A percentile compares a stretch with the other conserved stretches of the same genome.
Conservation (phyloP, 2,329 filamentous ascomycete genomes). For the Fusarium sacchari region DNA sequence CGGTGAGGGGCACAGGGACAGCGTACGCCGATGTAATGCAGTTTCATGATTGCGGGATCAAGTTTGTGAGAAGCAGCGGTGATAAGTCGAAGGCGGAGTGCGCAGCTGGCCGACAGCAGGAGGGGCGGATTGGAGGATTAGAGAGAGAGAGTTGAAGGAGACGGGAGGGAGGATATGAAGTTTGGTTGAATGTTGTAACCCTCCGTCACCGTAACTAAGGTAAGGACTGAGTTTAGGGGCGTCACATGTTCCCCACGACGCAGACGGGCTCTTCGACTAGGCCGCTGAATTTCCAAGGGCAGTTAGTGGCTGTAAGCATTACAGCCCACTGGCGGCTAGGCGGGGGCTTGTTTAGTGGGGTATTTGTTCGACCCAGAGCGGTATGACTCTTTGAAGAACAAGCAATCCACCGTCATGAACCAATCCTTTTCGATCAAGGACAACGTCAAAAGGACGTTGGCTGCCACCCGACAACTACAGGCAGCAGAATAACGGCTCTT, state of each 20-base stretch:
- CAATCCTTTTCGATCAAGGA: conserved; percentile 29
- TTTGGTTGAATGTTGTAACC: conserved; percentile 23
- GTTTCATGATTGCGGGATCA: conserved; percentile 72
- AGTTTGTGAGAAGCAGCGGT: background rate
- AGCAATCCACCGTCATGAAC: conserved; percentile 22
- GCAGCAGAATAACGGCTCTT: conserved; percentile 21
- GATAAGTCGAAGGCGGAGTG: background rate
- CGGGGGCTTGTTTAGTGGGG: conserved; percentile 33
- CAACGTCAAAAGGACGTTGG: conserved; percentile 22
- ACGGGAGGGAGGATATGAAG: conserved; percentile 4
- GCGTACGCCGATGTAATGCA: conserved; percentile 87
- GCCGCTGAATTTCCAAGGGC: conserved; percentile 28
- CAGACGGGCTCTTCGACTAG: conserved; percentile 28
- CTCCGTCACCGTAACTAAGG: conserved; percentile 34
- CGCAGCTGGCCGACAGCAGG: background rate
- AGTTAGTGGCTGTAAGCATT: conserved; percentile 24
- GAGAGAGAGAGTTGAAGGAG: conserved; percentile 18
- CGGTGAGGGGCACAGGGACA: conserved; percentile 41
- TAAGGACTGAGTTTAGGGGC: conserved; percentile 27
- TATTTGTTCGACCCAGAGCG: conserved; percentile 12
- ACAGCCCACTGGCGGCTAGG: conserved; percentile 24
- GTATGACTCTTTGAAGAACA: conserved; percentile 36
- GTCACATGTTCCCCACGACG: conserved; percentile 45
- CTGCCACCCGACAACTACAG: conserved; percentile 11
- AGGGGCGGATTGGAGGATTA: background rate